Base-by-base conservation (phyloP, 768 basidiomycete species). In the Panellus pusillus region DNA sequence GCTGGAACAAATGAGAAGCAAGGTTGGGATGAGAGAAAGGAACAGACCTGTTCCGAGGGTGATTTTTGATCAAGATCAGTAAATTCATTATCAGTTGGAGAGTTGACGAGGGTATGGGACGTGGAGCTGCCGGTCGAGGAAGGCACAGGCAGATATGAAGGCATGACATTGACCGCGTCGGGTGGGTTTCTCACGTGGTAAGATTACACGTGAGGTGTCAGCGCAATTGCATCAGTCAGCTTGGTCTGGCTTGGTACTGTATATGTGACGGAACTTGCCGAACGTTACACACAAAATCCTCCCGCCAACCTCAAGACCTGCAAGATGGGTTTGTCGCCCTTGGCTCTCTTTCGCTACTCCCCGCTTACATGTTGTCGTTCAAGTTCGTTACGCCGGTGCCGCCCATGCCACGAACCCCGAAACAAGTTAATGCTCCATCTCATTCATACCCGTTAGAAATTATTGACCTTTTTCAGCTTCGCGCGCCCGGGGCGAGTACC, bases 301-400 rank as follows among this genome's bases (percentile, higher is more conserved):
- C 28, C 64, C 61, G 68, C 45, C 74, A 77, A 71, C 75, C 71
- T 76, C 75, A 79, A 79, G 74, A 77, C 74, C 7, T 70, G 73
- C 77, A 82, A 80, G 79, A 85, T 85, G 83, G 83, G 83, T 85
- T 64, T 66, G 82, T 78, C 63, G 48, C 69, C 62, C 47, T 63
- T 62, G 55, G 58, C 44, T 20, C 60, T 55, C 32, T 40, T 24
- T 24, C 24, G 24, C 32, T 14, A 28, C 17, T 41, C 52, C 41
- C 8, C 43, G 2, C 36, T 55, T 14, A 47, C 48, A 0, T 38
- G 20, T 29, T 41, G 13, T 18, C 39, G 5, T 38, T 64, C 18
- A 68, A 93, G 94, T 94, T 78, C 93, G 94, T 71, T 98, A 98
- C 84, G 91, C 94, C 66, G 84, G 89, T 64, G 91, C 89, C 65